Percentiles rank a stretch among this genome's conserved stretches.
phyloP scores from a whole-genome alignment of 257 asterid genomes.

The Capsicum chinense region DNA sequence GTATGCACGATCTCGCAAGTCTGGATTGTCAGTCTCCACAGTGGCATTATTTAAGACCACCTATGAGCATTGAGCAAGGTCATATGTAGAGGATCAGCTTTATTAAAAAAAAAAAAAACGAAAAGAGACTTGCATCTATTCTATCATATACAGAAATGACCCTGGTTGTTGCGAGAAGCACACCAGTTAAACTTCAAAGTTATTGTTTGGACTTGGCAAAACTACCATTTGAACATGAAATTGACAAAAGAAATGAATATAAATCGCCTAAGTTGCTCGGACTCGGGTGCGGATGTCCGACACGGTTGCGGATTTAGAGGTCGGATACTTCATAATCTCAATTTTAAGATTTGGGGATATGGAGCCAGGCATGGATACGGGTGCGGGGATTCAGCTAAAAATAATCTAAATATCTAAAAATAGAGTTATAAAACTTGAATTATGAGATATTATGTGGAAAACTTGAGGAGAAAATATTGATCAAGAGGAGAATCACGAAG shows the following conservation, averaged over 20 bases:
- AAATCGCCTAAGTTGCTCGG: no score
- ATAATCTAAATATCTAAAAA: no score
- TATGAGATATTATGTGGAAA: no score
- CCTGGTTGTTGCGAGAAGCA: neutral
- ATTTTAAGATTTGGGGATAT: no score
- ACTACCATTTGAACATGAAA: neutral
- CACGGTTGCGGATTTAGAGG: no score
- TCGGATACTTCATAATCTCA: no score
- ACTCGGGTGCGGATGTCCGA: no score
- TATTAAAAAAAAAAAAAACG: neutral
- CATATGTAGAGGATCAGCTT: neutral
- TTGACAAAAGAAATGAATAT: neutral
- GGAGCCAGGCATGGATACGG: no score
- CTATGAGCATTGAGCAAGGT: slow-evolving; percentile 49
- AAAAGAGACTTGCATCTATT: neutral
- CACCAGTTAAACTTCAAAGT: neutral
- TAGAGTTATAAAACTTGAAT: no score
- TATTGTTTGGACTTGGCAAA: neutral
- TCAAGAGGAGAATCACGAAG: no score
- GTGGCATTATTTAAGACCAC: slow-evolving; percentile 98
- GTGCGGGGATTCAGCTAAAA: no score
- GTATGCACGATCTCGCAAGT: slow-evolving; percentile 98
- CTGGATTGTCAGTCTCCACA: slow-evolving; percentile 98
- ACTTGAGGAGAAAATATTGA: no score
- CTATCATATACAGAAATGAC: neutral